Base-by-base conservation (phyloP, 2,329 filamentous ascomycete species). In the Beauveria bassiana region DNA sequence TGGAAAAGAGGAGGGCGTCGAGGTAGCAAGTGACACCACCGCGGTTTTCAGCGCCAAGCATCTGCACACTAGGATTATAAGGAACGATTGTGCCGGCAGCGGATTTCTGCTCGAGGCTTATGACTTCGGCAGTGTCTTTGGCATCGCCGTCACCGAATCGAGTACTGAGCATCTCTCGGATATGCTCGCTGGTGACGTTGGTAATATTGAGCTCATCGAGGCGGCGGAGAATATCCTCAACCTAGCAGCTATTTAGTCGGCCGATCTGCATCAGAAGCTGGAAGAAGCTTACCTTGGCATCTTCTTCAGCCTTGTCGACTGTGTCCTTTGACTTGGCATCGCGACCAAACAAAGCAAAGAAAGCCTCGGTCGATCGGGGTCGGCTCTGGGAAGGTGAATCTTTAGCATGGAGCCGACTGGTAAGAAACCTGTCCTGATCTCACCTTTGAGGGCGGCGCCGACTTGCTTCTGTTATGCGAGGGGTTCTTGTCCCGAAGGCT, bases 1-100 rank as follows among this genome's bases (percentile, higher is more conserved):
- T 97, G 72, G 93, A 89, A 72, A 97, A 98, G 1, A 99, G 81
- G 24, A 98, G 77, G 0, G 93, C 84, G 72, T 98, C 95, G 18
- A 98, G 79, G 72, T 96, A 98, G 77, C 95, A 99, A n/a, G 93
- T 98, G 42, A 96, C 91, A 53, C 84, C 85, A 50, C 88, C 82
- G 53, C 92, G 82, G 70, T 99, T 99, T 68, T 91, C 88, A 14
- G 95, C 93, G 7, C 95, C 95, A 5, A 91, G 77, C 78, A 98
- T 86, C 61, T 83, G 82, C 8, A 88, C 81, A 59, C 81, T 81
- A 9, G 91, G 85, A 61, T 91, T 82, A 75, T 91, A 96, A 18
- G 86, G 84, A 64, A 86, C 81, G 65, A 98, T 83, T 46, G 90
- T 84, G 18, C 93, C 93, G 34, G 91, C 85, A 45, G 91, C 86